phyloP scores from a whole-genome alignment of 441 rosid species.

The Manihot esculenta region DNA sequence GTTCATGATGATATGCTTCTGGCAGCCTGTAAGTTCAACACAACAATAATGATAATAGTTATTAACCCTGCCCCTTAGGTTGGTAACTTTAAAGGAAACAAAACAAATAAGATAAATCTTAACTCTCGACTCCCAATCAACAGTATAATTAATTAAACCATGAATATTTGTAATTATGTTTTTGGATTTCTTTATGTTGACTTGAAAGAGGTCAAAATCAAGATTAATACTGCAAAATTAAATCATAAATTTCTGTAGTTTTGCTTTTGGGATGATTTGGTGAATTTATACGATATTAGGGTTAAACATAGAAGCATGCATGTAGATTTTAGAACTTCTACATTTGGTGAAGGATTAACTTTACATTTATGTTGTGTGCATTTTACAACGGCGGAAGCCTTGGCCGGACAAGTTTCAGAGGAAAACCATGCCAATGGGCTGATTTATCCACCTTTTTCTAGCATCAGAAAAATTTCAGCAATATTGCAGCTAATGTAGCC shows the following conservation, averaged over 20 bases:
- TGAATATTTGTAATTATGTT: too few relatives aligned
- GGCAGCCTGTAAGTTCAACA: constrained; percentile 72
- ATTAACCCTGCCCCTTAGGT: too few relatives aligned
- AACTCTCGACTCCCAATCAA: too few relatives aligned
- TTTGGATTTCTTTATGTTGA: too few relatives aligned
- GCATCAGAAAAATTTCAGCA: constrained; percentile 84
- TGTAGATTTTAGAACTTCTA: background rate
- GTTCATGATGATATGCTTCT: constrained; percentile 87
- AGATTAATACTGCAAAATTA: too few relatives aligned
- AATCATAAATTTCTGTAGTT: background rate
- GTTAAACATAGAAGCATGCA: too few relatives aligned
- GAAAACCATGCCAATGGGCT: constrained; percentile 64
- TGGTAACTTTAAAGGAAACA: too few relatives aligned
- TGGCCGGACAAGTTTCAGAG: constrained; percentile 67
- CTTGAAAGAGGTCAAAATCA: too few relatives aligned
- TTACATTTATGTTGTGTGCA: background rate
- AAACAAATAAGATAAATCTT: too few relatives aligned
- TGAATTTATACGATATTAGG: background rate
- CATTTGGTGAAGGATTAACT: background rate
- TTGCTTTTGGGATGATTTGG: background rate
- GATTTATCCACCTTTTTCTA: constrained; percentile 80
- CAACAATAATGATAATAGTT: background rate
- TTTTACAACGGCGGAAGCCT: constrained; percentile 67
- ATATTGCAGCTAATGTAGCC: constrained; percentile 83
- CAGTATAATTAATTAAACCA: too few relatives aligned